These are phyloP conservation scores for Fraxinus anomala DNA, from an alignment of 257 asterid species.

Conservation along the genomic window DNA sequence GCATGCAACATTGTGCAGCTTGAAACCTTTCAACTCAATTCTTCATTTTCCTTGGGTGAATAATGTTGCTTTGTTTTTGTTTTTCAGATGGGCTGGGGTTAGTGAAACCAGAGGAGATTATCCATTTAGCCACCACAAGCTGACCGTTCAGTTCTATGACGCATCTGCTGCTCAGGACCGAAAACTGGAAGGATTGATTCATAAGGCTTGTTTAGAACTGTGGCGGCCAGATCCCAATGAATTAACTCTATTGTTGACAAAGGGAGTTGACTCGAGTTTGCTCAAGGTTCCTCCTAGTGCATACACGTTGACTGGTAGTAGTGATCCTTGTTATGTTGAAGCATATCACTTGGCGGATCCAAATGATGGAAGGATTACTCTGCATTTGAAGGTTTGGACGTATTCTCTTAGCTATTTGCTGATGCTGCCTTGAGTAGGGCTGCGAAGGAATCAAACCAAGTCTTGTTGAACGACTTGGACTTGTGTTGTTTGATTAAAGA, in stretches of 20 bases:
- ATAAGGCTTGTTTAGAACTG: constrained; percentile 83
- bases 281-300: constrained; percentile 82
- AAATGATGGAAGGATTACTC: constrained; percentile 80
- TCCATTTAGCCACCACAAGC: constrained; percentile 93
- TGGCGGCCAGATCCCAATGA: constrained; percentile 95
- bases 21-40: neutral
- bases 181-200: constrained; percentile 83
- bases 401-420: constrained; percentile 24
- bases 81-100: constrained; percentile 79
- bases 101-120: constrained; percentile 84
- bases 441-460: neutral
- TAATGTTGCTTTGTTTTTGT: constrained; percentile 28
- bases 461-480: neutral
- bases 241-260: constrained; percentile 64
- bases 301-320: constrained; percentile 77
- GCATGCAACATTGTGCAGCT: constrained; percentile 3
- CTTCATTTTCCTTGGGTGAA: constrained; percentile 12
- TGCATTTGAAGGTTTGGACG: constrained; percentile 74
- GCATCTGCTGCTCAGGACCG: constrained; percentile 91
- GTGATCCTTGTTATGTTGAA: constrained; percentile 95
- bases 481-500: constrained; percentile 13
- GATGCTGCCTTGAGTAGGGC: constrained; percentile 5
- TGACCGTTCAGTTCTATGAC: constrained; percentile 86
- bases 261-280: constrained; percentile 63
- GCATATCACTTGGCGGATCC: constrained; percentile 90